A percentile compares a stretch with the other conserved stretches of the same genome.
Conservation (phyloP, 805 yeast species). For the Wickerhamomyces mucosus region DNA sequence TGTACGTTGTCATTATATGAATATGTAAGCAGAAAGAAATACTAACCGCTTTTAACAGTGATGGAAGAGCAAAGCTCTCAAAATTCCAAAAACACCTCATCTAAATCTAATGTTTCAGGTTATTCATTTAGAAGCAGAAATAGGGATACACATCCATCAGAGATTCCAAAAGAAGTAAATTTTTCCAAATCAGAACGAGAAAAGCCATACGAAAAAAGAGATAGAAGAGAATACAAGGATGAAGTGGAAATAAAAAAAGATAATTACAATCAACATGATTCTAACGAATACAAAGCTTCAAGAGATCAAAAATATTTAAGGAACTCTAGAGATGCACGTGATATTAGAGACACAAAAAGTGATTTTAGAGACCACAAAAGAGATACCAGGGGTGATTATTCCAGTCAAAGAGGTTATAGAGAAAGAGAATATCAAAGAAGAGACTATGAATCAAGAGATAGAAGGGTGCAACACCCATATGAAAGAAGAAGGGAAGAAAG, state of each 20-base stretch:
- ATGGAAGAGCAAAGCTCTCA: constrained; percentile 9
- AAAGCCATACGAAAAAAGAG: no score
- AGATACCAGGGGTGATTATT: background rate
- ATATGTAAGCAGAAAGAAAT: background rate
- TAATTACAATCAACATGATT: no score
- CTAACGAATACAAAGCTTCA: constrained; percentile 3
- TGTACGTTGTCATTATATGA: constrained; percentile 6
- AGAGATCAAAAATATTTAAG: constrained; percentile 4
- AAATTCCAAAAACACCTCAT: background rate
- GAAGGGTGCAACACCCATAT: constrained; percentile 2
- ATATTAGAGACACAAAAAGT: constrained; percentile 1
- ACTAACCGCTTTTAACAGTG: constrained; percentile 8
- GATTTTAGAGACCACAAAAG: constrained; percentile 2
- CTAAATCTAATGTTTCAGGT: no score
- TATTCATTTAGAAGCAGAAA: no score
- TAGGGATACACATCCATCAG: no score
- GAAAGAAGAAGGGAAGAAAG: constrained; percentile 2
- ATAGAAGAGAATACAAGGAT: no score
- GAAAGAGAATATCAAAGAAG: constrained; percentile 1
- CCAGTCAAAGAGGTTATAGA: constrained; percentile 3
- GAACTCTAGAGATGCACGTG: constrained; percentile 2
- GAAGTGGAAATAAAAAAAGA: no score
- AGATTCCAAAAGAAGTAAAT: no score
- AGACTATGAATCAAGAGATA: constrained; percentile 1
- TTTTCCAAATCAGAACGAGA: no score